Percentiles rank a stretch among this genome's conserved stretches.
Conservation (phyloP, 2,329 filamentous ascomycete genomes). For the Emergomyces africanus region DNA sequence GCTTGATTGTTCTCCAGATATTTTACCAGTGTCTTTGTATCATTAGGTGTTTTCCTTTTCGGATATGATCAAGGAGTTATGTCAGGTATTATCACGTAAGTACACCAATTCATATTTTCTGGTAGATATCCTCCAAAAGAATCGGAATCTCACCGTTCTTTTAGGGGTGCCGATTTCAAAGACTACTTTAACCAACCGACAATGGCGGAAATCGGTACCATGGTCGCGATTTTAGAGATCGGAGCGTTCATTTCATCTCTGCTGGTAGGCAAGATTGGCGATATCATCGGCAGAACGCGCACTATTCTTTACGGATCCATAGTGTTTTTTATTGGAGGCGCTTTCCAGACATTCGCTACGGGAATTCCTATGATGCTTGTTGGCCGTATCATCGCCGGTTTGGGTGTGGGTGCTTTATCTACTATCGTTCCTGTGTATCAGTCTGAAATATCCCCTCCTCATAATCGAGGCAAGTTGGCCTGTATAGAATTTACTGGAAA, state of each 20-base stretch:
- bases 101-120: constrained; percentile 3
- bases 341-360: constrained; percentile 66
- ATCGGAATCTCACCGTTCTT: constrained; percentile 4
- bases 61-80: constrained; percentile 55
- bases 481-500: constrained; percentile 98
- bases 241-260: constrained; percentile 87
- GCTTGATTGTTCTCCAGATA: constrained; percentile 42
- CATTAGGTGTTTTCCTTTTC: constrained; percentile 52
- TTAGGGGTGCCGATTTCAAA: constrained; percentile 72
- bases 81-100: constrained; percentile 57
- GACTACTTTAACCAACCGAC: constrained; percentile 87
- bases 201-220: constrained; percentile 78
- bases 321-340: constrained; percentile 74
- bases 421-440: constrained; percentile 92
- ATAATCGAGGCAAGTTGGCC: constrained; percentile 88
- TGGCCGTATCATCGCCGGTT: constrained; percentile 69
- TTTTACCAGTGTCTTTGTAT: constrained; percentile 74
- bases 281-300: constrained; percentile 75
- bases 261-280: constrained; percentile 73
- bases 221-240: constrained; percentile 93
- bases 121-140: neutral
- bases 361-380: constrained; percentile 82
- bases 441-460: constrained; percentile 88
- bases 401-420: constrained; percentile 77
- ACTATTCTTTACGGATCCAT: constrained; percentile 91